Evolutionary conservation across 2,329 filamentous ascomycete genomes (phyloP).

Genomic region (Chalaropsis ovoidea): DNA sequence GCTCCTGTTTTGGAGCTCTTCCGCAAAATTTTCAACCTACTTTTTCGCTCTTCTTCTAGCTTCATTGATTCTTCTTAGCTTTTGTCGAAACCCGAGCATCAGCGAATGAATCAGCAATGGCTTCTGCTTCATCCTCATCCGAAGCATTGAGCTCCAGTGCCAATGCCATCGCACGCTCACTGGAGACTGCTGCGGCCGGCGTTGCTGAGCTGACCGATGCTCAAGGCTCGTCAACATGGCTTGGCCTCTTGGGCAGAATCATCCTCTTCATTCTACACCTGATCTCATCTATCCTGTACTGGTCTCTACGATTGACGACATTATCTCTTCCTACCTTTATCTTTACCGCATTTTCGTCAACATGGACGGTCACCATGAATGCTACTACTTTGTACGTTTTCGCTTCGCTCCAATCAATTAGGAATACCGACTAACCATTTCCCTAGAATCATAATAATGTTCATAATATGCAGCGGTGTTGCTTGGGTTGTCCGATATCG

Average conservation of each 20-base stretch:
- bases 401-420: background rate
- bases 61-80: background rate
- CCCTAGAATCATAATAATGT: constrained; percentile 61
- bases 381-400: constrained; percentile 74
- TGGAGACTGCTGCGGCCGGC: constrained; percentile 21
- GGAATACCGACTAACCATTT: constrained; percentile 22
- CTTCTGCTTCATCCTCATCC: background rate
- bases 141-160: constrained; percentile 12
- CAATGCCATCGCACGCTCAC: background rate
- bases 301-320: constrained; percentile 72
- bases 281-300: constrained; percentile 56
- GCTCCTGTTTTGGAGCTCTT: constrained; percentile 24
- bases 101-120: constrained; percentile 3
- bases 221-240: constrained; percentile 41
- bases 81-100: background rate
- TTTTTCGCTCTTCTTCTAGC: constrained; percentile 1
- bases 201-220: constrained; percentile 19
- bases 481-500: constrained; percentile 94
- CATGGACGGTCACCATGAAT: constrained; percentile 96
- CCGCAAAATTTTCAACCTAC: background rate
- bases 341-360: constrained; percentile 83
- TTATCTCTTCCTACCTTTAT: constrained; percentile 83
- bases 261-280: constrained; percentile 47
- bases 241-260: constrained; percentile 47
- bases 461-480: constrained; percentile 67